Evolutionary conservation across 441 rosid species (phyloP), one percentile per base, ranked within the genome.

Genomic region (Geranium incanum): DNA sequence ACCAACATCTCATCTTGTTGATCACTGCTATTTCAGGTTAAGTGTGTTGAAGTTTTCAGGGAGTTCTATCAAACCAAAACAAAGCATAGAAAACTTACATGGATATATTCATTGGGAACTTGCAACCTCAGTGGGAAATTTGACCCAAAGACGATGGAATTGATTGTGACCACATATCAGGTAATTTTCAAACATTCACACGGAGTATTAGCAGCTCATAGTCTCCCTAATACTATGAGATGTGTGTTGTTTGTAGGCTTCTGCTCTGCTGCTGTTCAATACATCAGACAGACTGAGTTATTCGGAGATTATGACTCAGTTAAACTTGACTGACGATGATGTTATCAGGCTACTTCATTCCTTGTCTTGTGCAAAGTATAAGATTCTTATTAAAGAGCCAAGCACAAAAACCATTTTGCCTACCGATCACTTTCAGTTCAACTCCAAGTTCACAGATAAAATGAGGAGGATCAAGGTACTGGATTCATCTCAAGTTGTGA

Each of bases 381-480:
- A 91, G 88, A 88, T 95, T 73, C 98, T 95, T 55, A 66, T n/a
- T n/a, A 93, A 91, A 82, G 92, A 89, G 70, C 89, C 97, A 37
- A 83, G 74, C 77, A 84, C 95, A 12, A 93, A 86, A 82, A 87
- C 80, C 21, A 80, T 93, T 55, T 83, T 89, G 3, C 87, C 81
- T 37, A 77, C 81, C 0, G 97, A 95, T 71, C 63, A 59, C 78
- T 95, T 93, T 71, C 94, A 91, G 75, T 85, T 89, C 79, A 95
- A 95, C 80, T 73, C 84, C 45, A 95, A 86, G 75, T 95, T 95
- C 77, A 88, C 89, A 0, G 94, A 93, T 77, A 81, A 88, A 77
- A 82, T 91, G 97, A 86, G 95, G 83, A 89, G 98, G 80, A 95
- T 93, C 71, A 93, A 93, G 97, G 98, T 92, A 21, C n/a, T 6